Conservation (phyloP, 2,329 filamentous ascomycete species). For the Dothideomycetidae sp. region DNA sequence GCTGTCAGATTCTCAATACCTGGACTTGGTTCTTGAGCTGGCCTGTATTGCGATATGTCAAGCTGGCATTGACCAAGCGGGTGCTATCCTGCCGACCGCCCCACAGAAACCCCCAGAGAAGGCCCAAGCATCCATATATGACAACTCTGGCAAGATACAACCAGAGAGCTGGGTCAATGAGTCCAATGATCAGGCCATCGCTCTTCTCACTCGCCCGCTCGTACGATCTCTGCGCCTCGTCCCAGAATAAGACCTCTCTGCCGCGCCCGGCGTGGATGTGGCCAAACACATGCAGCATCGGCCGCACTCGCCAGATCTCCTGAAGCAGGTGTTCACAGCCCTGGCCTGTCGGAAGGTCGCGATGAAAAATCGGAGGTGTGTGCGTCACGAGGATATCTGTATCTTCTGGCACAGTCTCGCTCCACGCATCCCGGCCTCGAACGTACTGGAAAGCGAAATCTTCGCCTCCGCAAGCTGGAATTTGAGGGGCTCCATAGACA, state of each 20-base stretch:
- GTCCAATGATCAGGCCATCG: conserved; percentile 24
- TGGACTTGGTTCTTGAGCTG: conserved; percentile 34
- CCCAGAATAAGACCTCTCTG: conserved; percentile 56
- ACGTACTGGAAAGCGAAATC: conserved; percentile 69
- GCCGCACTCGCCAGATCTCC: conserved; percentile 62
- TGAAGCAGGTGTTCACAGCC: conserved; percentile 37
- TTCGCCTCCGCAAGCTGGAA: conserved; percentile 58
- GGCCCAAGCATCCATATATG: conserved; percentile 38
- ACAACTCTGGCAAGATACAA: conserved; percentile 37
- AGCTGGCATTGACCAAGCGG: conserved; percentile 45
- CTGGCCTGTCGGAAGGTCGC: conserved; percentile 53
- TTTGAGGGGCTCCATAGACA: conserved; percentile 69
- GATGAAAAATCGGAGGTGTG: conserved; percentile 59
- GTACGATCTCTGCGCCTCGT: conserved; percentile 56
- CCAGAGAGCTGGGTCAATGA: conserved; percentile 33
- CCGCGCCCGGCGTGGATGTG: conserved; percentile 71
- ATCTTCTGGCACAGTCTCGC: conserved; percentile 51
- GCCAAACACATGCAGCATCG: conserved; percentile 67
- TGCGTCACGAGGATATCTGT: conserved; percentile 74
- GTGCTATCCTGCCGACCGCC: conserved; percentile 33
- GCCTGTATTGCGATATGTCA: conserved; percentile 36
- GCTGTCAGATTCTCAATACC: conserved; percentile 19
- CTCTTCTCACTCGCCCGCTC: conserved; percentile 44
- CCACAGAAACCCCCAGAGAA: conserved; percentile 49
- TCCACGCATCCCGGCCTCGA: conserved; percentile 53